phyloP scores from a whole-genome alignment of 75 land plant genomes.

The Sequoiadendron giganteum region DNA sequence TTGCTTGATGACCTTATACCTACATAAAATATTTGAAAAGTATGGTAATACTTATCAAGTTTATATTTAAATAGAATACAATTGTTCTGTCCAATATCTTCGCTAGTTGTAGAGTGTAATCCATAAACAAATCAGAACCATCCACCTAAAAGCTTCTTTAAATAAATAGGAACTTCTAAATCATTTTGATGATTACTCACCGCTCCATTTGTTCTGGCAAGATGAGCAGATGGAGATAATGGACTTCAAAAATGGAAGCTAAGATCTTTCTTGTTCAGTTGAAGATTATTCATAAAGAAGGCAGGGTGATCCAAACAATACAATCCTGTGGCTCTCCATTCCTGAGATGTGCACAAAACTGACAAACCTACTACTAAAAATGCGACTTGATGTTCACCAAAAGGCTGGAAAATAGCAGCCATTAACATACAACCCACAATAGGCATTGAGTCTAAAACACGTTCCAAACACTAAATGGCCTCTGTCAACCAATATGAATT shows the following conservation, averaged over 20 bases:
- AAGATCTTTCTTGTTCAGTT: slow-evolving; percentile 4
- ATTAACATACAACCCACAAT: not conserved
- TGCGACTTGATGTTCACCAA: not conserved
- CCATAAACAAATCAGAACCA: not conserved
- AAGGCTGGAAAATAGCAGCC: not conserved
- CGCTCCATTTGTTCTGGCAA: not conserved
- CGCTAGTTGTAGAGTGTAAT: not conserved
- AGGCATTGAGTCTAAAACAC: not conserved
- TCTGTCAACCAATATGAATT: not conserved
- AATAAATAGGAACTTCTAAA: not conserved
- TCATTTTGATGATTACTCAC: not conserved
- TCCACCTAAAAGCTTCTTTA: not conserved
- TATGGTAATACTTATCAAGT: not conserved
- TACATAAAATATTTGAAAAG: not conserved
- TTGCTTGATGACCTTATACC: slow-evolving; percentile 49
- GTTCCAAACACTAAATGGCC: not conserved
- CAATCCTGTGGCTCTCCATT: slow-evolving; percentile 10
- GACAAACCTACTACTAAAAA: not conserved
- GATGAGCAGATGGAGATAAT: not conserved
- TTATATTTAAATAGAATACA: not conserved
- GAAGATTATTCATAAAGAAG: not conserved
- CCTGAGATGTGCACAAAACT: not conserved
- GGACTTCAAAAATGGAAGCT: not conserved
- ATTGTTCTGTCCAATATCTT: not conserved
- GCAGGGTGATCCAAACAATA: not conserved